Base-by-base conservation (phyloP, 805 yeast species). In the Myxozyma mucilagina region DNA sequence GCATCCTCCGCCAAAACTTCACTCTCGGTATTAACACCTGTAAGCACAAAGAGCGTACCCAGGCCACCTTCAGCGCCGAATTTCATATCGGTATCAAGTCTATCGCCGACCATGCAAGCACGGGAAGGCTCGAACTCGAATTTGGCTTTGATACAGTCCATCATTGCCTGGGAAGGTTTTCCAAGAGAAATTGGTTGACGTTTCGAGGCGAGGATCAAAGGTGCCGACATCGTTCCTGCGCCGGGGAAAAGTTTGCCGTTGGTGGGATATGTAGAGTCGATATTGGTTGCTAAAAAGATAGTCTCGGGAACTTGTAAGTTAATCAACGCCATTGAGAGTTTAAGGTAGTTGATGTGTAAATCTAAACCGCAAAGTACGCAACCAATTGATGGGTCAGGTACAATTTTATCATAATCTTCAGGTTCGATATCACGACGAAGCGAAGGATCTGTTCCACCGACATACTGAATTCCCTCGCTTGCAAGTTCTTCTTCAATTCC, bases 81-180 rank as follows among this genome's bases (percentile, higher is more conserved):
- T 71, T 82, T 83, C 86, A 94, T 93, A 70, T 94, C 99, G 0
- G 99, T 94, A 73, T 94, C 93, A 61, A 94, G 79, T 67, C 99
- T 81, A 73, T 94, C 99, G 20, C 99, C 99, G 60, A 94, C 84
- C 98, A 94, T 94, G 66, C 93, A 81, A 11, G 96, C 86, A 60
- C 83, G 80, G 35, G 65, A 60, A 9, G 79, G 77, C 55, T 84
- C 84, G 38, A 84, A 77, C 18, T 81, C 74, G 64, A 78, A 81
- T 39, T 85, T 84, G 2, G 88, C 88, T 64, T 86, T 83, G 72
- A 94, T 89, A 20, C 96, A 86, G 71, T 90, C 89, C 86, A 94
- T 82, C 97, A 94, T 92, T 57, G 87, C 86, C 66, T 82, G 84
- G 59, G 86, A 85, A 24, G 99, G 99, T 72, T 94, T 94, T 57